phyloP scores from a whole-genome alignment of 768 basidiomycete genomes.

The Lentinula sp. region DNA sequence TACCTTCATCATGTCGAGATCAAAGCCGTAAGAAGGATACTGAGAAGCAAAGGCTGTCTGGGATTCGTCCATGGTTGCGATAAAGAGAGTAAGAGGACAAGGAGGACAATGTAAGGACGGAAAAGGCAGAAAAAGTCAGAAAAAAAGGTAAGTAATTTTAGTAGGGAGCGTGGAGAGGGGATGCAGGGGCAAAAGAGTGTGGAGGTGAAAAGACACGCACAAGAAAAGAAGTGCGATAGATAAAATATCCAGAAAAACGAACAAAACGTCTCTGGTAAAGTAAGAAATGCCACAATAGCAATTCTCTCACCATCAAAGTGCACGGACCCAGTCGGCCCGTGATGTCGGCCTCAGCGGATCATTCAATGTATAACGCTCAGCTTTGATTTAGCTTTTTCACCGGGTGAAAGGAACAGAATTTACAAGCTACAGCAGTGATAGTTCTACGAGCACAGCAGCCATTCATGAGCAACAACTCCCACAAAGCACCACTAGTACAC shows the following conservation, averaged over 20 bases:
- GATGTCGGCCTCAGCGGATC: neutral
- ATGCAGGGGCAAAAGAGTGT: conserved; percentile 7
- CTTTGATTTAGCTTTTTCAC: too few relatives aligned
- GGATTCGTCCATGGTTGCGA: conserved; percentile 61
- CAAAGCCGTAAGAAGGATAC: conserved; percentile 69
- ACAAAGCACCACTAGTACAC: neutral
- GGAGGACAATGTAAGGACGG: conserved; percentile 24
- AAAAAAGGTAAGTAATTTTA: conserved; percentile 9
- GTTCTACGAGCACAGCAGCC: neutral
- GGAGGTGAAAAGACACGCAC: conserved; percentile 12
- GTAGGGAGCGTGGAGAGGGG: conserved; percentile 6
- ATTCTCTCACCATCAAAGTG: conserved; percentile 1
- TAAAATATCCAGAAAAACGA: conserved; percentile 10
- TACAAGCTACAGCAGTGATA: too few relatives aligned
- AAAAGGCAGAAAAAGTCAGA: conserved; percentile 13
- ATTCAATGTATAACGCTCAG: neutral
- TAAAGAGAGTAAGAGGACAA: conserved; percentile 13
- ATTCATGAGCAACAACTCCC: neutral
- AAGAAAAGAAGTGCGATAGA: conserved; percentile 10
- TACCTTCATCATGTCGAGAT: conserved; percentile 93
- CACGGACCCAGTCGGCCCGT: neutral
- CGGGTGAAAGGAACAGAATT: neutral
- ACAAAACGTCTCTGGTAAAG: conserved; percentile 9
- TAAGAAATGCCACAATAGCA: neutral
- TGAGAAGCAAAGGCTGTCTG: conserved; percentile 65